These are phyloP conservation scores for Trichoderma pleuroti DNA, from an alignment of 2,329 filamentous ascomycete species.

Conservation along the genomic window DNA sequence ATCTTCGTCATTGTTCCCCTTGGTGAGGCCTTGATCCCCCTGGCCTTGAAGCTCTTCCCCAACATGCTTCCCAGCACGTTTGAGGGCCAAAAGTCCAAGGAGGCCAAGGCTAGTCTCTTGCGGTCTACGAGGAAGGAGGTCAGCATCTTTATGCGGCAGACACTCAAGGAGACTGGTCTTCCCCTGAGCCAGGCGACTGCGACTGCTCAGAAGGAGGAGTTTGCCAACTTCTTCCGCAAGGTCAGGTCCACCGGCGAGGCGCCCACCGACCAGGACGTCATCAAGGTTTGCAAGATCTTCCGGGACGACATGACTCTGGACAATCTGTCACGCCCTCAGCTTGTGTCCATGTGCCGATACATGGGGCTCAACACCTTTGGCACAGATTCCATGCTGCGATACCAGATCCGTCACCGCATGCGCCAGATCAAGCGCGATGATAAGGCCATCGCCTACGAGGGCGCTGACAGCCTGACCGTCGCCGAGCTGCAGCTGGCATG, in stretches of 20 bases:
- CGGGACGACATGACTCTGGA: constrained; percentile 96
- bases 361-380: constrained; percentile 97
- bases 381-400: constrained; percentile 95
- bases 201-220: constrained; percentile 88
- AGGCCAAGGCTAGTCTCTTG: constrained; percentile 77
- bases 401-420: constrained; percentile 96
- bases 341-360: constrained; percentile 97
- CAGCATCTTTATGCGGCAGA: constrained; percentile 82
- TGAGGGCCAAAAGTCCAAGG: constrained; percentile 85
- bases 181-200: constrained; percentile 80
- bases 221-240: constrained; percentile 96
- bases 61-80: constrained; percentile 97
- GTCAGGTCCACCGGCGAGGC: constrained; percentile 85
- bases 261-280: constrained; percentile 84
- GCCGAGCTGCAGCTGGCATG: constrained; percentile 89
- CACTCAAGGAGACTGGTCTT: constrained; percentile 87
- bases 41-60: constrained; percentile 92
- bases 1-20: constrained; percentile 97
- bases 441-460: constrained; percentile 88
- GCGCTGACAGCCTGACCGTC: constrained; percentile 89
- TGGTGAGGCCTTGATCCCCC: constrained; percentile 84
- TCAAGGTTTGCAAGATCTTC: constrained; percentile 99
- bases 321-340: constrained; percentile 90
- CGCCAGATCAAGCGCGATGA: constrained; percentile 99
- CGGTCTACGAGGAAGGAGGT: constrained; percentile 90